A percentile compares a stretch with the other conserved stretches of the same genome.
Conservation (phyloP, 257 asterid genomes). For the Ilex aquifolium region DNA sequence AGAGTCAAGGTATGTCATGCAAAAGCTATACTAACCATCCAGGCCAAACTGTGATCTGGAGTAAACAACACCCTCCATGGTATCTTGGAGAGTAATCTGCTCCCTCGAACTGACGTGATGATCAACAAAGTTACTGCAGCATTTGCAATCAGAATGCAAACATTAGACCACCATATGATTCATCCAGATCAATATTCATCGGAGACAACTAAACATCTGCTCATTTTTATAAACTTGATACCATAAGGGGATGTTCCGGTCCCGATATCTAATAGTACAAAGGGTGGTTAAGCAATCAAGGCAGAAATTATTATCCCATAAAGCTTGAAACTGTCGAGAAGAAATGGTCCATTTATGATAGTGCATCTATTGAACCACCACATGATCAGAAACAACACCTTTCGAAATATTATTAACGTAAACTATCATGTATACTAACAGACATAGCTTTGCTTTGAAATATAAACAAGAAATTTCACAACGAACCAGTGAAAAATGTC, state of each 20-base stretch:
- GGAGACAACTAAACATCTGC: too few species aligned
- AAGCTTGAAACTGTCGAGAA: too few species aligned
- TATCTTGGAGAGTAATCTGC: conserved; percentile 96
- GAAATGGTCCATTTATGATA: too few species aligned
- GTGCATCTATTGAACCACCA: too few species aligned
- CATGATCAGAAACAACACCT: neutral
- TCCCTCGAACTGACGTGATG: conserved; percentile 97
- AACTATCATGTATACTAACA: neutral
- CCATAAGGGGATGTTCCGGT: too few species aligned
- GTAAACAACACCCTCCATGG: conserved; percentile 71
- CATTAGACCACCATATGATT: neutral
- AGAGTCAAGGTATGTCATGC: neutral
- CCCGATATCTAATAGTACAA: too few species aligned
- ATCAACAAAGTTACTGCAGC: conserved; percentile 86
- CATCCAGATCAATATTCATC: too few species aligned
- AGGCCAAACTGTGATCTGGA: conserved; percentile 90
- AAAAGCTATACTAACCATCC: conserved; percentile 65
- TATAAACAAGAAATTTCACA: conserved; percentile 9
- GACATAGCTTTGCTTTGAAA: too few species aligned
- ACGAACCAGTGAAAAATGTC: conserved; percentile 85
- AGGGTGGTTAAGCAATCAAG: too few species aligned
- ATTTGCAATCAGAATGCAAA: conserved; percentile 13
- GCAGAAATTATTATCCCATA: too few species aligned
- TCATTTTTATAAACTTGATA: too few species aligned
- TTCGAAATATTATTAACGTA: neutral